These are phyloP conservation scores for Ceratobasidium sp. DNA, from an alignment of 1,284 basidiomycete species.

Conservation along the genomic window DNA sequence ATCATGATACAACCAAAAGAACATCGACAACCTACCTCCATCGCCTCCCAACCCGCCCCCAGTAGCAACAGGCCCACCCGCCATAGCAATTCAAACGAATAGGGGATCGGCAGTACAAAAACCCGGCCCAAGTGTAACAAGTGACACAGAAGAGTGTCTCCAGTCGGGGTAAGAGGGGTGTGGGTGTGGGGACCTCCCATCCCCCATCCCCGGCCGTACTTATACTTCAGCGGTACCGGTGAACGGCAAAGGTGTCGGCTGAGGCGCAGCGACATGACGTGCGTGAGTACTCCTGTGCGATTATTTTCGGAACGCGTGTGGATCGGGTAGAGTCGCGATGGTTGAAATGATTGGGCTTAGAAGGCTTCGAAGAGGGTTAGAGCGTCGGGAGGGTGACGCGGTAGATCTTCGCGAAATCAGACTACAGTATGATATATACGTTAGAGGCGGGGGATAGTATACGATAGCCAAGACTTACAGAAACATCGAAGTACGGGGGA, in stretches of 20 bases:
- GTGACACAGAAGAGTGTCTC: not conserved
- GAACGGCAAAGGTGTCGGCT: no score
- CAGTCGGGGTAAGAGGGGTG: constrained; percentile 1
- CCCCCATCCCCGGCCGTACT: not conserved
- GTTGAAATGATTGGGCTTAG: no score
- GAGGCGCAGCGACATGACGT: not conserved
- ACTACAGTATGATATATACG: no score
- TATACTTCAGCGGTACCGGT: no score
- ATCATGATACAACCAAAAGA: not conserved
- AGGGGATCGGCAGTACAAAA: not conserved
- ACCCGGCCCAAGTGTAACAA: not conserved
- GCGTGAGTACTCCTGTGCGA: not conserved
- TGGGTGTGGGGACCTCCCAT: not conserved
- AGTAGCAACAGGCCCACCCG: constrained; percentile 66
- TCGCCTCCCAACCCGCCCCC: constrained; percentile 63
- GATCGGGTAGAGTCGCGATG: no score
- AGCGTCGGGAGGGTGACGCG: no score
- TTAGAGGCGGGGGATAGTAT: no score
- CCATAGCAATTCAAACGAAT: constrained; percentile 57
- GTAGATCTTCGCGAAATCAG: no score
- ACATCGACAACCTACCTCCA: constrained; percentile 54
- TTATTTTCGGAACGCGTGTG: not conserved
- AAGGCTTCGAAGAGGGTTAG: no score
- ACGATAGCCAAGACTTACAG: no score
- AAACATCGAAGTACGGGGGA: no score